These are phyloP conservation scores for Macrotyloma uniflorum DNA, from an alignment of 306 rosid genomes.

Conservation along the genomic window DNA sequence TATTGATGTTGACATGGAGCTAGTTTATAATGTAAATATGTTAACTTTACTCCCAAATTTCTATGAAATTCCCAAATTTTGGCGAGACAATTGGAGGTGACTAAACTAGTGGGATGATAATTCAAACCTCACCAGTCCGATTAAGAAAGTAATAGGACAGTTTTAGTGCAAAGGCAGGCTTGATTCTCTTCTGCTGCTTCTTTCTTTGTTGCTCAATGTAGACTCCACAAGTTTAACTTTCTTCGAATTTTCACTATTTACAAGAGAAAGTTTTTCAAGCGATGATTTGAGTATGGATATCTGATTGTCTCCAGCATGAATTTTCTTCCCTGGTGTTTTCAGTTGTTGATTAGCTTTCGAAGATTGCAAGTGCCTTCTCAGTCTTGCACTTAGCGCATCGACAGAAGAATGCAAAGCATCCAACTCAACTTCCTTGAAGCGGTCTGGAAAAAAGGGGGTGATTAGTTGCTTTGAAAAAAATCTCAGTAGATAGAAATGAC, in stretches of 20 bases:
- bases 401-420: constrained; percentile 77
- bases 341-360: constrained; percentile 51
- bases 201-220: constrained; percentile 57
- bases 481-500: constrained; percentile 17
- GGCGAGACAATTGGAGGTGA: neutral
- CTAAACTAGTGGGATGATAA: constrained; percentile 3
- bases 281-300: constrained; percentile 71
- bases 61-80: too few relatives aligned
- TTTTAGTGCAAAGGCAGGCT: constrained; percentile 22
- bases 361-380: constrained; percentile 61
- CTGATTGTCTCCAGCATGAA: constrained; percentile 57
- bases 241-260: constrained; percentile 68
- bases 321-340: constrained; percentile 57
- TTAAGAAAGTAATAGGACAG: neutral
- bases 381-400: constrained; percentile 65
- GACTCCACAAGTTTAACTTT: constrained; percentile 80
- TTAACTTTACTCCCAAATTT: neutral
- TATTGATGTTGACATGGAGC: constrained; percentile 9
- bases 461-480: neutral
- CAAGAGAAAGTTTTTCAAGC: constrained; percentile 69
- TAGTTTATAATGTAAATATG: constrained; percentile 14
- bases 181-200: constrained; percentile 49
- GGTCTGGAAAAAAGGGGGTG: constrained; percentile 50
- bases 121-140: constrained; percentile 4
- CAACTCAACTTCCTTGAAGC: constrained; percentile 74